Evolutionary conservation across 805 yeast genomes (phyloP), one percentile per base, ranked within the genome.

Genomic region (Barnettozyma californica): DNA sequence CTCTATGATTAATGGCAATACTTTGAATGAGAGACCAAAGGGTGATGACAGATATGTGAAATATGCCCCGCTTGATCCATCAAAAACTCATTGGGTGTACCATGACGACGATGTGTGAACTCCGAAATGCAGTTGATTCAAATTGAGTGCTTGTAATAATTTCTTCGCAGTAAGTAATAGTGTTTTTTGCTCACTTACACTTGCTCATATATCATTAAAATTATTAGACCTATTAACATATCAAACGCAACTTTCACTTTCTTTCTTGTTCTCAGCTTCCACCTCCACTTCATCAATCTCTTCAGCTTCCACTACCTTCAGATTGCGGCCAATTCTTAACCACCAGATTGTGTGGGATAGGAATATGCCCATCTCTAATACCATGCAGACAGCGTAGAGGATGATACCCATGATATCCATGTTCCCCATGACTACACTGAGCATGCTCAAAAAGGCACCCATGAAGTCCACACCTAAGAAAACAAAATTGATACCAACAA

Each of bases 401-500:
- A 81, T 70, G 52, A 84, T 74, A 36, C 95, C 90, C 77, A 88
- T 75, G 19, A 80, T 61, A 62, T 88, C 95, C 62, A 84, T 58
- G 42, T 73, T 69, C 7, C 81, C 90, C 35, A 80, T 70, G 3
- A 72, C 67, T 49, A 76, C 76, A 67, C 87, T 79, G 39, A 77
- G 67, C 70, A 87, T 76, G 2, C 95, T 87, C 50, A 89, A 78
- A 34, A 87, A 65, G 0, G 97, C 97, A 9, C 99, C 99, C 34
- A 77, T 52, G 9, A 87, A 76, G 63, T 92, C 98, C 67, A 91
- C 70, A 9, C 71, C 62, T 48, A 92, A 69, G 54, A 92, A 92
- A 6, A 85, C 53, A 61, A 92, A 89, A 60, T 90, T 90, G 59
- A 92, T 84, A 0, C 99, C 99, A 1, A 90, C 81, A 1, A 91